Evolutionary conservation across 2,329 filamentous ascomycete species (phyloP), one percentile per base, ranked within the genome.

Genomic region (Botrytis squamosa): DNA sequence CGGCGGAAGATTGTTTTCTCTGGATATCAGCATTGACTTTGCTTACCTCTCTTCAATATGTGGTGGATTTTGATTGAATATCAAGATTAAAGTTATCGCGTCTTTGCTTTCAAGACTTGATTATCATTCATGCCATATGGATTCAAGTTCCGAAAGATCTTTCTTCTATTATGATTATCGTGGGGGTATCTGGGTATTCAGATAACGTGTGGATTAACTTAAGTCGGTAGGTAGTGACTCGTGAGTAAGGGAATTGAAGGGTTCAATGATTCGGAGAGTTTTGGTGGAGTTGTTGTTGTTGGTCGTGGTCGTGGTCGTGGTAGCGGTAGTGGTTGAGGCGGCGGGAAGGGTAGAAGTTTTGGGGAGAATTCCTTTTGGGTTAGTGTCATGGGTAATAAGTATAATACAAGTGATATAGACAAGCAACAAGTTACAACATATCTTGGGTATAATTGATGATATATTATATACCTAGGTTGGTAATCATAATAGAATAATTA

Each of bases 51-150:
- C 25, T 65, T 3, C 12, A 22, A 66, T n/a, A 66, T 66, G 63
- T 66, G 63, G 42, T 66, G n/a, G 63, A 49, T 49, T 49, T 14
- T 40, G 63, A 66, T 66, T 66, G 63, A 66, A 49, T n/a, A 40
- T 25, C 49, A 52, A 29, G n/a, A 36, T 46, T 33, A n/a, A 46
- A 33, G 40, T 64, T 44, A 44, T 42, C 62, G 40, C 40, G 25
- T 22, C 42, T 44, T 46, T 18, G n/a, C 16, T 42, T 22, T 63
- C 25, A 29, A 64, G 25, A 29, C 16, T 64, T 20, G 62, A 20
- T 18, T 44, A 44, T 64, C 38, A 64, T 29, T 64, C 38, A 42
- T 64, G 60, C 60, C 63, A 46, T 65, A 46, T 14, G 18, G 36
- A 40, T 40, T 63, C 5, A 18, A 40, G 60, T n/a, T 63, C 60